phyloP scores from a whole-genome alignment of 176 grass and related monocot species.

The Zea luxurians region DNA sequence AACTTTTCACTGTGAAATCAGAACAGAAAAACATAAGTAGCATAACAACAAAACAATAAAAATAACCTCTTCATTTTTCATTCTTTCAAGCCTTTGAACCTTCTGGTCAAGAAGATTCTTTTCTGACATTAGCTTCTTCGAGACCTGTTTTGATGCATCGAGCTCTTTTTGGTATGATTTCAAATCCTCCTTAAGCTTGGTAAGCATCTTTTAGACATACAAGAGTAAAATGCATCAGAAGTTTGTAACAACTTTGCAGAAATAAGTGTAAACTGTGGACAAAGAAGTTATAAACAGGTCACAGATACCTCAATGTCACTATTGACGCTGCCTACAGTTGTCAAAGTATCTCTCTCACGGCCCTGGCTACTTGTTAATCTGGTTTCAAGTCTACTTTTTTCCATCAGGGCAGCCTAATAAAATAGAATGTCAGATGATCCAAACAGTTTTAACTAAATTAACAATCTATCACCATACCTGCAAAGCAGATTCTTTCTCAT shows the following conservation, averaged over 20 bases:
- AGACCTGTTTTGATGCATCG: slow-evolving; percentile 29
- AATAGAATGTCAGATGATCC: slow-evolving; percentile 35
- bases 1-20: neutral
- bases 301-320: too few species aligned
- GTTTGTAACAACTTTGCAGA: neutral
- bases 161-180: slow-evolving; percentile 5
- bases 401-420: slow-evolving; percentile 69
- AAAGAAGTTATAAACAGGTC: too few species aligned
- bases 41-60: slow-evolving; percentile 3
- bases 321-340: too few species aligned
- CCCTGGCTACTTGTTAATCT: slow-evolving; percentile 46
- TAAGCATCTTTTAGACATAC: slow-evolving; percentile 58
- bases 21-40: neutral
- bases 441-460: slow-evolving; percentile 26
- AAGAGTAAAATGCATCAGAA: slow-evolving; percentile 20
- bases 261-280: too few species aligned
- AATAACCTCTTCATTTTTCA: slow-evolving; percentile 78
- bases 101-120: slow-evolving; percentile 88
- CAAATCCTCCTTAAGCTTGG: slow-evolving; percentile 21
- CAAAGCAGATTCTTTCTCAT: slow-evolving; percentile 84
- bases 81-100: slow-evolving; percentile 72
- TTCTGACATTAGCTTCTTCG: slow-evolving; percentile 46
- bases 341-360: slow-evolving; percentile 23
- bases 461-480: slow-evolving; percentile 52
- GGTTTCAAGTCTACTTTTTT: slow-evolving; percentile 79